A percentile compares a stretch with the other conserved stretches of the same genome.
These are phyloP conservation scores for Mortierella hygrophila DNA, from an alignment of 192 early-diverging fungal genomes.

Conservation along the genomic window DNA sequence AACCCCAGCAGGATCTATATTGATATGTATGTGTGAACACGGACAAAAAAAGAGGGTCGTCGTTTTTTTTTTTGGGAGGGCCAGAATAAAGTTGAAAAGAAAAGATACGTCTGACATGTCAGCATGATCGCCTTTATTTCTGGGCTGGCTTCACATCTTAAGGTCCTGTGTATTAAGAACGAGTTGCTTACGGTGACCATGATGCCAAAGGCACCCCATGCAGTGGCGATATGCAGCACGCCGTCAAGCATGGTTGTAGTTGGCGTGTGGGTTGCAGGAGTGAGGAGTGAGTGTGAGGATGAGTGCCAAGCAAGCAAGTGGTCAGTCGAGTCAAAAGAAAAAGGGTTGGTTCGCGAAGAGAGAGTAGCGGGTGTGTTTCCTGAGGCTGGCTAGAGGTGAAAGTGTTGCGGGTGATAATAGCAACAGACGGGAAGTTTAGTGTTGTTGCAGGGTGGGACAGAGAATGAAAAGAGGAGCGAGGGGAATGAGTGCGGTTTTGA, in stretches of 20 bases:
- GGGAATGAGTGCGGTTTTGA: not conserved
- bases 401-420: not conserved
- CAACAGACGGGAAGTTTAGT: not conserved
- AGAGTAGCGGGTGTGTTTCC: no score
- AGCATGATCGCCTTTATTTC: not conserved
- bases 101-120: not conserved
- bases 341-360: not conserved
- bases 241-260: slow-evolving; percentile 19
- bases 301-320: no score
- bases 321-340: no score
- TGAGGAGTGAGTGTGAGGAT: not conserved
- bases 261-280: not conserved
- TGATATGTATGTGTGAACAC: not conserved
- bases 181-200: slow-evolving; percentile 55
- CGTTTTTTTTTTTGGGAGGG: not conserved
- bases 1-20: slow-evolving; percentile 60
- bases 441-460: not conserved
- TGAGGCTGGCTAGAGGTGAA: not conserved
- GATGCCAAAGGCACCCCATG: slow-evolving; percentile 64
- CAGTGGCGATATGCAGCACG: slow-evolving; percentile 49
- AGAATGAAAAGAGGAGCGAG: no score
- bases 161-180: not conserved
- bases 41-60: not conserved
- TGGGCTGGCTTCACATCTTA: not conserved
- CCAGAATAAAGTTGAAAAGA: not conserved